A percentile compares a stretch with the other conserved stretches of the same genome.
Conservation (phyloP, 2,329 filamentous ascomycete genomes). For the Herpotrichia juniperi region DNA sequence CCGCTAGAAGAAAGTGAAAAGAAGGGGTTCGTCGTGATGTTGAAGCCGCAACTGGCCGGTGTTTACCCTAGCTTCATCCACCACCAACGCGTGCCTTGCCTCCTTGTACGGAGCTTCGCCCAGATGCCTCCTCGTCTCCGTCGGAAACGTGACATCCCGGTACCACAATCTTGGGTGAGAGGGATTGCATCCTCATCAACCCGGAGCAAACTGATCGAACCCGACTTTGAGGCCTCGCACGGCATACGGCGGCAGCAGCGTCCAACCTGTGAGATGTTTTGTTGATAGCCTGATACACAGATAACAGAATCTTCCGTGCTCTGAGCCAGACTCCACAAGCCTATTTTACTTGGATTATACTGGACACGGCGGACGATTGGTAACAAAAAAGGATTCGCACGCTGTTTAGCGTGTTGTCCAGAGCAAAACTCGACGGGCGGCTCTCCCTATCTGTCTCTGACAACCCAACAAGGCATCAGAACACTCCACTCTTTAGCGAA, state of each 20-base stretch:
- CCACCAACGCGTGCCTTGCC: background rate
- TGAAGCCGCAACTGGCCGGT: background rate
- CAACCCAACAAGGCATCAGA: background rate
- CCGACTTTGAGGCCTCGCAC: slow-evolving; percentile 8
- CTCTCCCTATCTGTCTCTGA: slow-evolving; percentile 5
- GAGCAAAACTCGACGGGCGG: slow-evolving; percentile 17
- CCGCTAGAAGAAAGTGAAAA: background rate
- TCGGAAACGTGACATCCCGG: background rate
- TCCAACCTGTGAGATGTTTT: background rate
- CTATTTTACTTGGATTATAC: background rate
- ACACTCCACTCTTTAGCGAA: background rate
- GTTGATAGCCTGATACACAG: background rate
- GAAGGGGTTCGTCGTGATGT: background rate
- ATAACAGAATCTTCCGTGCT: background rate
- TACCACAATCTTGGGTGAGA: slow-evolving; percentile 6
- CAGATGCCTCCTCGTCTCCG: background rate
- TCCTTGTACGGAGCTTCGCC: background rate
- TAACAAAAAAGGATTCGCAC: background rate
- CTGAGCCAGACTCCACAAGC: background rate
- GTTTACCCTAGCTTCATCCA: background rate
- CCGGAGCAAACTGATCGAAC: background rate
- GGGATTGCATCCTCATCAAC: background rate
- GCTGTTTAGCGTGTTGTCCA: slow-evolving; percentile 2
- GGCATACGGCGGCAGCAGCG: background rate
- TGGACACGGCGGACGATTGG: background rate